These are phyloP conservation scores for Nicotiana sylvestris DNA, from an alignment of 257 asterid species.

Conservation along the genomic window DNA sequence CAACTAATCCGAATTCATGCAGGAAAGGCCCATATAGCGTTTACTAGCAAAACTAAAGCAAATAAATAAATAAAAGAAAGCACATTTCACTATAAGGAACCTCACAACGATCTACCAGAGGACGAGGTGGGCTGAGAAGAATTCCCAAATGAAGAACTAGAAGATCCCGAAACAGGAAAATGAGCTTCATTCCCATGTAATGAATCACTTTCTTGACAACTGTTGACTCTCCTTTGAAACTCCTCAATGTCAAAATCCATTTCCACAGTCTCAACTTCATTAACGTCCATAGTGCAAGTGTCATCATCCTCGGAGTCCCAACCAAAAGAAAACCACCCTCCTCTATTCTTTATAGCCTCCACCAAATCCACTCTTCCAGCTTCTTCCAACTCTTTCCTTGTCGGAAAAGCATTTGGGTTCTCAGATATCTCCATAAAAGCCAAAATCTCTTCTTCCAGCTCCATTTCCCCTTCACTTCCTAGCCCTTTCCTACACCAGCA, in stretches of 20 bases:
- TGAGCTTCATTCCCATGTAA: slow-evolving; percentile 22
- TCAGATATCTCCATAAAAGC: slow-evolving; percentile 75
- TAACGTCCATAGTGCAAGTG: slow-evolving; percentile 22
- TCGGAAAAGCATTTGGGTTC: slow-evolving; percentile 65
- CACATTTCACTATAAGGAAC: slow-evolving; percentile 8
- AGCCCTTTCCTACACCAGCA: slow-evolving; percentile 30
- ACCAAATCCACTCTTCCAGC: slow-evolving; percentile 86
- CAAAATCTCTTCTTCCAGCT: slow-evolving; percentile 72
- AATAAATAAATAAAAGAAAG: background rate
- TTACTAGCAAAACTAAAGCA: background rate
- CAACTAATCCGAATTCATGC: background rate
- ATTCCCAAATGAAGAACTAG: slow-evolving; percentile 14
- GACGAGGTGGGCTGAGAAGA: slow-evolving; percentile 27
- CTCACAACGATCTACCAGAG: slow-evolving; percentile 51
- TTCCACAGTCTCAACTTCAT: slow-evolving; percentile 18
- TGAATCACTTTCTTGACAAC: slow-evolving; percentile 36
- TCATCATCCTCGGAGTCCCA: slow-evolving; percentile 55
- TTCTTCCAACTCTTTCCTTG: slow-evolving; percentile 50
- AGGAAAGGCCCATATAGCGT: background rate
- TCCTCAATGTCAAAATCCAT: slow-evolving; percentile 40
- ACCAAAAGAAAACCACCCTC: slow-evolving; percentile 87
- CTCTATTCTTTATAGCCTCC: slow-evolving; percentile 56
- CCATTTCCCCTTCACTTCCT: slow-evolving; percentile 54
- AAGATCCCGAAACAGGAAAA: background rate
- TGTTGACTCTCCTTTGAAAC: slow-evolving; percentile 42